Evolutionary conservation across 1,139 yeast genomes (phyloP).

Genomic region (Yamadazyma sp.): DNA sequence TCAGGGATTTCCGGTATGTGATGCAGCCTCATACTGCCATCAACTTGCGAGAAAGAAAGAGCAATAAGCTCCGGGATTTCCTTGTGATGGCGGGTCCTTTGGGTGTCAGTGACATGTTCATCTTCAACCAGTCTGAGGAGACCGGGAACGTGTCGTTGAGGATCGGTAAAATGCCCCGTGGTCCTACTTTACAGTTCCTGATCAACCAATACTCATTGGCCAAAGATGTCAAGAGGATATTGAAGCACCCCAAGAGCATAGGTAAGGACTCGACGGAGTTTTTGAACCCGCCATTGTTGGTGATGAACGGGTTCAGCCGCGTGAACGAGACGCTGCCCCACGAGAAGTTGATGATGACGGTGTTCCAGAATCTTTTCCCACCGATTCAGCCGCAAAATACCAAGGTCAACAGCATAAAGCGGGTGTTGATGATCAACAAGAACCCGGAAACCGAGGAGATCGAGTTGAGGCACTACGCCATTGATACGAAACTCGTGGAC

Average conservation of each 20-base stretch:
- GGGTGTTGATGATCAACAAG: slow-evolving; percentile 83
- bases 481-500: slow-evolving; percentile 84
- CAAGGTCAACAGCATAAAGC: slow-evolving; percentile 67
- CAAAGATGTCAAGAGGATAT: slow-evolving; percentile 73
- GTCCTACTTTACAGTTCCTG: slow-evolving; percentile 88
- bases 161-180: slow-evolving; percentile 85
- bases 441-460: slow-evolving; percentile 68
- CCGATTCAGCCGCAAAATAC: slow-evolving; percentile 84
- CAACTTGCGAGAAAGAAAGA: slow-evolving; percentile 78
- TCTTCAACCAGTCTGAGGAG: slow-evolving; percentile 78
- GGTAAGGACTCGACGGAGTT: slow-evolving; percentile 65
- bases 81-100: slow-evolving; percentile 97
- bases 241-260: slow-evolving; percentile 69
- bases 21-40: slow-evolving; percentile 98
- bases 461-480: slow-evolving; percentile 87
- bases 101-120: slow-evolving; percentile 84
- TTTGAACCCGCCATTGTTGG: slow-evolving; percentile 81
- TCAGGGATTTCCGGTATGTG: slow-evolving; percentile 79
- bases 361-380: slow-evolving; percentile 95
- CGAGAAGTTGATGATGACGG: slow-evolving; percentile 82
- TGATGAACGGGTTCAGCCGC: slow-evolving; percentile 77
- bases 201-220: slow-evolving; percentile 76
- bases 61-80: slow-evolving; percentile 85
- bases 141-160: slow-evolving; percentile 82
- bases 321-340: slow-evolving; percentile 57